A percentile compares a stretch with the other conserved stretches of the same genome.
Conservation (phyloP, 768 basidiomycete genomes). For the Panus rudis region DNA sequence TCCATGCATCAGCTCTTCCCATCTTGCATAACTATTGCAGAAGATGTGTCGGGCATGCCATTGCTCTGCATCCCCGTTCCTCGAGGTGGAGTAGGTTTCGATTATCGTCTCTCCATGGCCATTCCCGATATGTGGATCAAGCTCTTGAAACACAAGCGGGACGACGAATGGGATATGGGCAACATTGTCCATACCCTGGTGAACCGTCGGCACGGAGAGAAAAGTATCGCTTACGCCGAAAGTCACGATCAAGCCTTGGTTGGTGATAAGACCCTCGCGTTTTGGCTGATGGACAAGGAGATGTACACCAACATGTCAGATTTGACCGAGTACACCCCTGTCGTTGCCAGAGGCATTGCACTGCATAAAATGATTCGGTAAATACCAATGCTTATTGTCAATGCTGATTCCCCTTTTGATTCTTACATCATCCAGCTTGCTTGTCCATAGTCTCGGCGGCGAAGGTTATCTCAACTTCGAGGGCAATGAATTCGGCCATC, state of each 20-base stretch:
- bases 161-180: slow-evolving; percentile 83
- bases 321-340: slow-evolving; percentile 69
- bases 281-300: slow-evolving; percentile 99
- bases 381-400: slow-evolving; percentile 7
- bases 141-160: slow-evolving; percentile 83
- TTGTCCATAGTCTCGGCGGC: slow-evolving; percentile 90
- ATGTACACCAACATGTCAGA: slow-evolving; percentile 99
- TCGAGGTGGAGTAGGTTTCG: slow-evolving; percentile 91
- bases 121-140: slow-evolving; percentile 99
- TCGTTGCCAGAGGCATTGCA: slow-evolving; percentile 83
- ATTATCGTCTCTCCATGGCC: slow-evolving; percentile 97
- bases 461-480: slow-evolving; percentile 98
- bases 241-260: slow-evolving; percentile 98
- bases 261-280: slow-evolving; percentile 97
- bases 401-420: not conserved
- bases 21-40: slow-evolving; percentile 82
- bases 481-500: slow-evolving; percentile 98
- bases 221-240: slow-evolving; percentile 89
- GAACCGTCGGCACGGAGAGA: slow-evolving; percentile 85
- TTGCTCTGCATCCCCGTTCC: slow-evolving; percentile 74
- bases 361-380: slow-evolving; percentile 98
- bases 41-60: slow-evolving; percentile 99
- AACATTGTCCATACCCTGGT: slow-evolving; percentile 85
- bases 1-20: slow-evolving; percentile 81
- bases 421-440: slow-evolving; percentile 42